A percentile compares a stretch with the other conserved stretches of the same genome.
phyloP scores from a whole-genome alignment of 2,329 filamentous ascomycete genomes.

The Penicillium sp. region DNA sequence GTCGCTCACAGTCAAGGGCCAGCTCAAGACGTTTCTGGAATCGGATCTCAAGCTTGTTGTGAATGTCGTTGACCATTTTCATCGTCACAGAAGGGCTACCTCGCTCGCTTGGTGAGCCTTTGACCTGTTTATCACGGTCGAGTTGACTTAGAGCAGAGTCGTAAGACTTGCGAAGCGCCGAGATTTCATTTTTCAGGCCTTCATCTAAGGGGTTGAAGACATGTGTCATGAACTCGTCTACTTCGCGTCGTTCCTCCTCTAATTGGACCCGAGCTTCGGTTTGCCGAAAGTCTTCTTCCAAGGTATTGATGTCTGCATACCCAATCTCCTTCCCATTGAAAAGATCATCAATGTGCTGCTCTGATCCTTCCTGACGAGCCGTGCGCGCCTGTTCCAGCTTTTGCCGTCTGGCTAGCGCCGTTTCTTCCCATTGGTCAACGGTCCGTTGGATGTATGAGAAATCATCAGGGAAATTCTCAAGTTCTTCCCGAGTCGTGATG shows the following conservation, averaged over 20 bases:
- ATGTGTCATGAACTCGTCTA: conserved; percentile 49
- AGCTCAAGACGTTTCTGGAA: conserved; percentile 51
- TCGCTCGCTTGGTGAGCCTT: conserved; percentile 30
- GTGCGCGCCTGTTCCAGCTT: conserved; percentile 49
- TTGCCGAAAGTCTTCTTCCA: conserved; percentile 56
- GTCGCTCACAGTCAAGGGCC: conserved; percentile 53
- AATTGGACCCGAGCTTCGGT: conserved; percentile 51
- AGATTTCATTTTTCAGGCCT: conserved; percentile 50
- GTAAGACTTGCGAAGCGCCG: conserved; percentile 47
- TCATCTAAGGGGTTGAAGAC: conserved; percentile 53
- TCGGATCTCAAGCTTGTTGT: conserved; percentile 49
- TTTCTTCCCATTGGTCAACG: conserved; percentile 47
- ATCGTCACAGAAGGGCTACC: conserved; percentile 44
- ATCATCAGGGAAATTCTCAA: conserved; percentile 40
- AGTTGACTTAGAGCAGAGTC: conserved; percentile 44
- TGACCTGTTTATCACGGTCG: conserved; percentile 38
- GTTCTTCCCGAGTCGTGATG: conserved; percentile 30
- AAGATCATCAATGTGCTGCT: conserved; percentile 52
- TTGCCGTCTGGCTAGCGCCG: conserved; percentile 43
- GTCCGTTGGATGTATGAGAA: conserved; percentile 45
- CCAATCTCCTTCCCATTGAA: conserved; percentile 58
- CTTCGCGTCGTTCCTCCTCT: conserved; percentile 53
- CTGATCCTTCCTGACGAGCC: conserved; percentile 51
- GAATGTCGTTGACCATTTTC: conserved; percentile 45
- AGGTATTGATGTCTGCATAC: conserved; percentile 54